Conservation (phyloP, 805 yeast species). For the Ogataea nonfermentans region DNA sequence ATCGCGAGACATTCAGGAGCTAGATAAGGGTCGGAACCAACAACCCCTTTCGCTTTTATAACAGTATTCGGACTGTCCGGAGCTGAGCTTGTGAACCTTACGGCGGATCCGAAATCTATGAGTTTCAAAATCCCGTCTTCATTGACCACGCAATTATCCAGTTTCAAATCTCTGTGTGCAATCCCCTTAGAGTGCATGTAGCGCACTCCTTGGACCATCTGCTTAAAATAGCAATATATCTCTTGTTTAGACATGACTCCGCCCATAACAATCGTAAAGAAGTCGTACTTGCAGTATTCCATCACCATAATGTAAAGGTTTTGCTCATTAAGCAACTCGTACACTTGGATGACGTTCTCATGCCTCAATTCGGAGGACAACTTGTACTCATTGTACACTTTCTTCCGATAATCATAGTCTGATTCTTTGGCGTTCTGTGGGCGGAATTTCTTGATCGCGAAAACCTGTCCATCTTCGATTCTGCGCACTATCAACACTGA, state of each 20-base stretch:
- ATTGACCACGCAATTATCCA: slow-evolving; percentile 90
- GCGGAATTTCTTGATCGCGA: slow-evolving; percentile 87
- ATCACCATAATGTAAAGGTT: slow-evolving; percentile 69
- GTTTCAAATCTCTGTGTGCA: slow-evolving; percentile 89
- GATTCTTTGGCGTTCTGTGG: slow-evolving; percentile 60
- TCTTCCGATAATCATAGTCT: slow-evolving; percentile 66
- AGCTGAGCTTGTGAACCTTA: slow-evolving; percentile 46
- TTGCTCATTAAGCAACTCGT: slow-evolving; percentile 73
- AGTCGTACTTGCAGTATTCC: slow-evolving; percentile 92
- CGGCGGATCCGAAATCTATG: slow-evolving; percentile 93
- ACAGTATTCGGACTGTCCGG: slow-evolving; percentile 40
- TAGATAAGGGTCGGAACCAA: slow-evolving; percentile 93
- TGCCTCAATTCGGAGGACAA: slow-evolving; percentile 79
- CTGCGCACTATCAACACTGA: slow-evolving; percentile 78
- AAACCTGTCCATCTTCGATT: slow-evolving; percentile 52
- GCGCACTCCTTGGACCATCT: slow-evolving; percentile 69
- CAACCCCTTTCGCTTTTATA: slow-evolving; percentile 76
- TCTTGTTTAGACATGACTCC: slow-evolving; percentile 73
- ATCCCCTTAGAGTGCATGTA: slow-evolving; percentile 80
- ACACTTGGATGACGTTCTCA: slow-evolving; percentile 75
- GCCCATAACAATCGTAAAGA: slow-evolving; percentile 89
- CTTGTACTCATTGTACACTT: slow-evolving; percentile 78
- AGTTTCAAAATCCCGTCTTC: slow-evolving; percentile 73
- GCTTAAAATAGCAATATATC: slow-evolving; percentile 77
- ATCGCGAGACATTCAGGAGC: slow-evolving; percentile 82